These are phyloP conservation scores for Rhazya stricta DNA, from an alignment of 257 asterid genomes.

Conservation along the genomic window DNA sequence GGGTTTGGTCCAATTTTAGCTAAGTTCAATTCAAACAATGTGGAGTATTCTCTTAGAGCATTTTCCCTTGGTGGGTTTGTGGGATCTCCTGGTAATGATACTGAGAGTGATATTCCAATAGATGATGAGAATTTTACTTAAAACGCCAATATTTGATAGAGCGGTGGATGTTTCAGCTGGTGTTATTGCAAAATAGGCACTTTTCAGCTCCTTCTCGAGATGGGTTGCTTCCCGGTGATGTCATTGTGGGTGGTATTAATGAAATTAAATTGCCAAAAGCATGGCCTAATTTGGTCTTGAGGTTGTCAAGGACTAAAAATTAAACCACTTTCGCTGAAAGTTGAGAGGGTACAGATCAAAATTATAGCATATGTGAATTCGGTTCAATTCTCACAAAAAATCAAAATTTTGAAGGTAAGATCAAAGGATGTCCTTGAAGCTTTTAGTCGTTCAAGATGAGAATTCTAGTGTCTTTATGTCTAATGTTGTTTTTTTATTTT, in stretches of 20 bases:
- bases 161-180: constrained; percentile 87
- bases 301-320: constrained; percentile 63
- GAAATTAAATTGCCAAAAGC: constrained; percentile 38
- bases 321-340: constrained; percentile 47
- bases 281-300: constrained; percentile 70
- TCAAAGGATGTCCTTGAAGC: constrained; percentile 58
- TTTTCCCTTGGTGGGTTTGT: constrained; percentile 96
- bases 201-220: constrained; percentile 80
- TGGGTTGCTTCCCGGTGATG: constrained; percentile 80
- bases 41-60: constrained; percentile 81
- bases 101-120: constrained; percentile 87
- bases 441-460: constrained; percentile 62
- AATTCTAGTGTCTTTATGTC: constrained; percentile 80
- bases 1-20: constrained; percentile 96
- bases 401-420: constrained; percentile 50
- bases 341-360: constrained; percentile 51
- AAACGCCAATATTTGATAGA: constrained; percentile 80
- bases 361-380: constrained; percentile 67
- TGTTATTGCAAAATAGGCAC: constrained; percentile 82
- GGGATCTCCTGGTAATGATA: constrained; percentile 93
- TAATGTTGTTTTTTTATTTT: no score
- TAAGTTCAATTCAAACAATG: constrained; percentile 68
- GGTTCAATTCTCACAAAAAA: constrained; percentile 73
- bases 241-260: constrained; percentile 71
- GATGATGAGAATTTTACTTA: no score